Evolutionary conservation across 2,329 filamentous ascomycete species (phyloP), one percentile per base, ranked within the genome.

Genomic region (Alternaria novae-zelandiae): DNA sequence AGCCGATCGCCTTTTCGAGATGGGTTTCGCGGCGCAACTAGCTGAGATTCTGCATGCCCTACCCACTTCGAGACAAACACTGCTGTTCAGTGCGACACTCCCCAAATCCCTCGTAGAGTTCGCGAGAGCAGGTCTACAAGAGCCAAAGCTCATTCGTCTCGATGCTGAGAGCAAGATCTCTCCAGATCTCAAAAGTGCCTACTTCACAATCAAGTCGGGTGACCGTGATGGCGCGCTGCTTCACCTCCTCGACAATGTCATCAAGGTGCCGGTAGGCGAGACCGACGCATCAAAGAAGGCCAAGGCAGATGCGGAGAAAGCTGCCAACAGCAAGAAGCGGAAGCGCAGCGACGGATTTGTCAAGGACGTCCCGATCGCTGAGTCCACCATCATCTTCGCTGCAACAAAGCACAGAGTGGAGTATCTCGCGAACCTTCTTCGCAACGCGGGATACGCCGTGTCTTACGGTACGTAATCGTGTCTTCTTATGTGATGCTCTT

Each of bases 401-500:
- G 92, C 95, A 2, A 98, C 96, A 0, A 98, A 99, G 77, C 96
- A 99, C 81, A 94, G 97, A 75, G 96, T 99, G 56, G 96, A 99
- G 73, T 99, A 98, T 75, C 82, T 99, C 5, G 89, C 92, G 43
- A 87, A 88, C 46, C 82, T 99, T n/a, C 85, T 99, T n/a, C 86
- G 87, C 25, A 84, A 90, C 56, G 89, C 91, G 15, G 95, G 94
- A 2, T 99, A 95, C 77, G 89, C 94, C 3, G 92, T 96, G 0
- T 97, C 96, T 5, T 96, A 97, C 77, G 69, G 75, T 77, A 68
- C 64, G 73, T 60, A 11, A 36, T 23, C n/a, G 9, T 8, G 6
- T 15, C 0, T 47, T 36, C 6, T 21, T 9, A n/a, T 25, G 21
- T 26, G 15, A n/a, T 47, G 10, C 6, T 20, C 20, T 56, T 43